These are phyloP conservation scores for Colletotrichum spinosum DNA, from an alignment of 2,329 filamentous ascomycete genomes.

Conservation along the genomic window DNA sequence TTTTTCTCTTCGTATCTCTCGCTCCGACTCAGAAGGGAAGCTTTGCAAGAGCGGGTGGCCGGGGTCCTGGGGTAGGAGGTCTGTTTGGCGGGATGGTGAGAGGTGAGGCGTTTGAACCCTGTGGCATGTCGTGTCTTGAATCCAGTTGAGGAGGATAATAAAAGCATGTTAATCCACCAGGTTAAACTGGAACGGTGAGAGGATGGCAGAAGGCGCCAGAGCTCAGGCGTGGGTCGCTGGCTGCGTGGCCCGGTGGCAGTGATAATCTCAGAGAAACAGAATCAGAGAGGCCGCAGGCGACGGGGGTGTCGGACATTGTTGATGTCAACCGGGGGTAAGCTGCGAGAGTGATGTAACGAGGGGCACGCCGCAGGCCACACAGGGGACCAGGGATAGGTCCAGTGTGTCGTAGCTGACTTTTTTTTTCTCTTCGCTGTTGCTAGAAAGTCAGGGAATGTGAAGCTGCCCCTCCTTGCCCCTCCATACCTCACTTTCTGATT, in stretches of 20 bases:
- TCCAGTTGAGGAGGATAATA: conserved; percentile 26
- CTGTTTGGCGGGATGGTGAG: conserved; percentile 20
- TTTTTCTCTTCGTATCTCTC: conserved; percentile 7
- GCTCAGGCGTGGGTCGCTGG: conserved; percentile 26
- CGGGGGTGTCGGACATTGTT: conserved; percentile 32
- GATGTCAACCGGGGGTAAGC: conserved; percentile 32
- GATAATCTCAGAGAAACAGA: not conserved
- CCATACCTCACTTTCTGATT: conserved; percentile 25
- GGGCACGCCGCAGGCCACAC: conserved; percentile 27
- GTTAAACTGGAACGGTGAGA: conserved; percentile 34
- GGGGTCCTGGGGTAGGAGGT: conserved; percentile 10
- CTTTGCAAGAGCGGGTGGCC: conserved; percentile 6
- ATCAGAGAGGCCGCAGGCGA: not conserved
- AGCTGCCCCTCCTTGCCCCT: conserved; percentile 35
- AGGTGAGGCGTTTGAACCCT: conserved; percentile 30
- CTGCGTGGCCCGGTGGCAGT: conserved; percentile 26
- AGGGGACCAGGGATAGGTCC: conserved; percentile 30
- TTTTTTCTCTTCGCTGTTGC: conserved; percentile 12
- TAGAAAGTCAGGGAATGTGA: conserved; percentile 17
- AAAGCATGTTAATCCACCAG: conserved; percentile 22
- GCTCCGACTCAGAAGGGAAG: conserved; percentile 3
- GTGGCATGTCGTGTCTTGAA: conserved; percentile 33
- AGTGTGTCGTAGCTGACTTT: conserved; percentile 29
- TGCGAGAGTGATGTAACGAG: conserved; percentile 36
- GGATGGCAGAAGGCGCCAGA: conserved; percentile 25